These are phyloP conservation scores for Scytalidium sp. DNA, from an alignment of 2,329 filamentous ascomycete species.

Conservation along the genomic window DNA sequence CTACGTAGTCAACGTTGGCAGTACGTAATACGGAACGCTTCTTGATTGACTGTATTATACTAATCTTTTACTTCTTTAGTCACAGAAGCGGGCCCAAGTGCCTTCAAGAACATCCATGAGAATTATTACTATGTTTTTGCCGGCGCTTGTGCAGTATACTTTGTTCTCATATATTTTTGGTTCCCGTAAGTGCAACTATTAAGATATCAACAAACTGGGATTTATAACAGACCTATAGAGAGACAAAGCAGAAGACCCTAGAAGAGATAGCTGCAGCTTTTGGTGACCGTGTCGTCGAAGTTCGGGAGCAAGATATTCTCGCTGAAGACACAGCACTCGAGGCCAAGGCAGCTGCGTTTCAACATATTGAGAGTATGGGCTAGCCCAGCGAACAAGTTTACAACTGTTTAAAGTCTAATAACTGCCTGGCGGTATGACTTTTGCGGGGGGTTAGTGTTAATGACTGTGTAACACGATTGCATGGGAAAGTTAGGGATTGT, in stretches of 20 bases:
- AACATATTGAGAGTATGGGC: not conserved
- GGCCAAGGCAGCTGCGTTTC: not conserved
- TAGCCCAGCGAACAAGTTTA: too few relatives aligned
- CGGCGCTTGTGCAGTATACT: constrained; percentile 46
- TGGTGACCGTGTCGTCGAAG: constrained; percentile 39
- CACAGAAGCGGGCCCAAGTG: constrained; percentile 50
- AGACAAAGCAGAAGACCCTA: constrained; percentile 44
- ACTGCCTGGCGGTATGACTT: too few relatives aligned
- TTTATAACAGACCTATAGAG: constrained; percentile 13
- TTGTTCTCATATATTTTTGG: constrained; percentile 48
- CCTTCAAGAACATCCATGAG: constrained; percentile 52
- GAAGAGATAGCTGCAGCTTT: constrained; percentile 48
- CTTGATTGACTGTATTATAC: not conserved
- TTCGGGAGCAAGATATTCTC: constrained; percentile 15
- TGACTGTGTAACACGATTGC: too few relatives aligned
- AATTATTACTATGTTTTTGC: constrained; percentile 61
- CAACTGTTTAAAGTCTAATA: too few relatives aligned
- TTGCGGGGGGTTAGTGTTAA: too few relatives aligned
- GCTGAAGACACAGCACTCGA: not conserved
- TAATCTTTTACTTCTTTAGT: constrained; percentile 25
- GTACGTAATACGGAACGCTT: constrained; percentile 17
- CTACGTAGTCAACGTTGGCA: constrained; percentile 50
- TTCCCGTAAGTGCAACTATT: constrained; percentile 38
- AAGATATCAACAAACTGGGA: too few relatives aligned
- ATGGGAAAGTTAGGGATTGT: too few relatives aligned